Evolutionary conservation across 257 asterid species (phyloP), one percentile per base, ranked within the genome.

Genomic region (Gentiana dahurica): DNA sequence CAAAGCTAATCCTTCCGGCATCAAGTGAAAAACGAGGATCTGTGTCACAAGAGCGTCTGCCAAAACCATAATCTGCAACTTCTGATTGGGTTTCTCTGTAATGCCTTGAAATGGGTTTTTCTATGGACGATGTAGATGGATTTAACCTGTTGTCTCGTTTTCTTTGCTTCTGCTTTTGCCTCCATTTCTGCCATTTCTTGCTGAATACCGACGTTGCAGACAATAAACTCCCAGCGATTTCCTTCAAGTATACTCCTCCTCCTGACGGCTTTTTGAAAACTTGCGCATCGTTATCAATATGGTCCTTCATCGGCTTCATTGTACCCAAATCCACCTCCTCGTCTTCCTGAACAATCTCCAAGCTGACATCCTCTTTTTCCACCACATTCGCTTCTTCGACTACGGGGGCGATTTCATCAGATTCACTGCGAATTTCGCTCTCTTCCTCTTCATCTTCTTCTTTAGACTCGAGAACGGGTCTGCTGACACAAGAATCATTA

Each of bases 171-270:
- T 89, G 97, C 63, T 86, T 86, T 32, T 74, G 73, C 75, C 93
- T 82, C 97, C 95, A 89, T 3, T 80, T 78, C 8, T 80, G 80
- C 97, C 95, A 89, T 78, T 83, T 89, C 82, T 86, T 86, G 77
- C 95, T 83, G 58, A 88, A 85, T 60, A 85, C 94, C 0, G 95
- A 85, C 1, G 95, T 94, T 3, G 97, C 97, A 0, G 91, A 74
- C 89, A 84, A 79, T 55, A 89, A 76, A 33, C 72, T 71, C 34
- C 80, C 80, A 0, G 80, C 80, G 8, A 73, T 73, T 49, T 73
- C 75, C 67, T 55, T 73, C 65, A 71, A 58, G 48, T 68, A 70
- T 66, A 53, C 59, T 12, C 80, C 80, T 4, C 87, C 89, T 8
- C 89, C 87, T 1, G 87, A 69, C 59, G 74, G 58, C 45, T 7